Evolutionary conservation across 768 basidiomycete species (phyloP).

Genomic region (Cyathus striatus): DNA sequence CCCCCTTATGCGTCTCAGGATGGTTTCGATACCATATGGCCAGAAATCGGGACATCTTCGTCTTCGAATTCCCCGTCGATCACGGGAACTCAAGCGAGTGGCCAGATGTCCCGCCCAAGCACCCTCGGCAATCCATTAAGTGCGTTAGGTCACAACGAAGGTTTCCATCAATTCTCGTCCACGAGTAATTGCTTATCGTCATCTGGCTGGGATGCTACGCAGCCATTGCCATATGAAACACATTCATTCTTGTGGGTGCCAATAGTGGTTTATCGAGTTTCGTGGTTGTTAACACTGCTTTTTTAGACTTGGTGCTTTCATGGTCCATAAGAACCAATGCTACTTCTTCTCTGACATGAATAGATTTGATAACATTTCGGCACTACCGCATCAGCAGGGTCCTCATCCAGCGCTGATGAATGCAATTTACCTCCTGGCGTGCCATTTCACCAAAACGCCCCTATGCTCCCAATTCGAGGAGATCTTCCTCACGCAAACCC

Average conservation of each 20-base stretch:
- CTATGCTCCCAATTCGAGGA: slow-evolving; percentile 37
- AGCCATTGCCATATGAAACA: slow-evolving; percentile 23
- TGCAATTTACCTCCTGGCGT: slow-evolving; percentile 57
- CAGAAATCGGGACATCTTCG: background rate
- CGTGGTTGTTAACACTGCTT: background rate
- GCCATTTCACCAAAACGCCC: slow-evolving; percentile 44
- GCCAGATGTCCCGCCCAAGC: too few relatives aligned
- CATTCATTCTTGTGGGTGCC: slow-evolving; percentile 32
- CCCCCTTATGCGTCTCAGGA: background rate
- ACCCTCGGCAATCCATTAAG: too few relatives aligned
- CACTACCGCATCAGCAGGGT: slow-evolving; percentile 14
- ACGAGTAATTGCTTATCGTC: background rate
- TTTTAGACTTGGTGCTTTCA: slow-evolving; percentile 49
- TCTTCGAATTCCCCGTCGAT: background rate
- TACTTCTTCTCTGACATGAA: slow-evolving; percentile 48
- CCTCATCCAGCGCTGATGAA: slow-evolving; percentile 58
- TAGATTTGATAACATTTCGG: slow-evolving; percentile 26
- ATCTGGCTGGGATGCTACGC: slow-evolving; percentile 15
- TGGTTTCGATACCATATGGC: background rate
- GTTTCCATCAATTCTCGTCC: too few relatives aligned
- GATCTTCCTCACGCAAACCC: slow-evolving; percentile 42
- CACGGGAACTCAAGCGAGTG: too few relatives aligned
- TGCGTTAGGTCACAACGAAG: too few relatives aligned
- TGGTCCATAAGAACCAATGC: slow-evolving; percentile 54
- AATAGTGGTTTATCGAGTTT: background rate